Percentiles rank a stretch among this genome's conserved stretches.
Conservation (phyloP, 2,329 filamentous ascomycete species). For the Epichloe festucae region DNA sequence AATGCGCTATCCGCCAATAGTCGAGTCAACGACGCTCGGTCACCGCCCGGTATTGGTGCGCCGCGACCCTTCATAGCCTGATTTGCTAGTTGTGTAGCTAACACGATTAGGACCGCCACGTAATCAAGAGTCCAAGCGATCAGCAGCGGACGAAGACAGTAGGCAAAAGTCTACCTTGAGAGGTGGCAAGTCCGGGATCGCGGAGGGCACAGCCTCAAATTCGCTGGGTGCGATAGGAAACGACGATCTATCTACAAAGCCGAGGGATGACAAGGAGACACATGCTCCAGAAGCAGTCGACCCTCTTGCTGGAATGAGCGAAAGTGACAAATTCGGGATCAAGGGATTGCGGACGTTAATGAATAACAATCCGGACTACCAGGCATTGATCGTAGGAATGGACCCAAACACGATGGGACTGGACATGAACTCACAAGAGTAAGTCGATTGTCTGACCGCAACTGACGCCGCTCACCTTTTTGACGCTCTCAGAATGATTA, state of each 20-base stretch:
- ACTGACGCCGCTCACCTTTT: background rate
- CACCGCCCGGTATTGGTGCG: constrained; percentile 30
- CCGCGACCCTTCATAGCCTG: constrained; percentile 7
- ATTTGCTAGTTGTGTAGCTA: constrained; percentile 6
- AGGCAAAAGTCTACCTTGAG: constrained; percentile 31
- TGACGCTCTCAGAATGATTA: constrained; percentile 33
- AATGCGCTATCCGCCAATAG: constrained; percentile 51
- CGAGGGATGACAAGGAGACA: constrained; percentile 29
- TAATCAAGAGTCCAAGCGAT: constrained; percentile 28
- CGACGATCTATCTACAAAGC: constrained; percentile 25
- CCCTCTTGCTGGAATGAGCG: constrained; percentile 47
- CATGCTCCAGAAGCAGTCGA: constrained; percentile 35
- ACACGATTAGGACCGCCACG: constrained; percentile 21
- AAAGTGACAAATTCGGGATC: constrained; percentile 50
- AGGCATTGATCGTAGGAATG: constrained; percentile 45
- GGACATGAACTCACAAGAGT: constrained; percentile 46
- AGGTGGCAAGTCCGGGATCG: constrained; percentile 24
- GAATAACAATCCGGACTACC: constrained; percentile 51
- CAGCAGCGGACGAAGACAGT: constrained; percentile 16
- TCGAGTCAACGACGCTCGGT: constrained; percentile 34
- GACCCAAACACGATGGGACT: constrained; percentile 45
- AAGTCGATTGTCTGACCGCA: constrained; percentile 18
- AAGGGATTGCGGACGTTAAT: constrained; percentile 51
- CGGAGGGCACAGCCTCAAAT: constrained; percentile 25
- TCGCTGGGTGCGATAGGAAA: constrained; percentile 35